Conservation (phyloP, 768 basidiomycete species). For the Naganishia friedmannii region DNA sequence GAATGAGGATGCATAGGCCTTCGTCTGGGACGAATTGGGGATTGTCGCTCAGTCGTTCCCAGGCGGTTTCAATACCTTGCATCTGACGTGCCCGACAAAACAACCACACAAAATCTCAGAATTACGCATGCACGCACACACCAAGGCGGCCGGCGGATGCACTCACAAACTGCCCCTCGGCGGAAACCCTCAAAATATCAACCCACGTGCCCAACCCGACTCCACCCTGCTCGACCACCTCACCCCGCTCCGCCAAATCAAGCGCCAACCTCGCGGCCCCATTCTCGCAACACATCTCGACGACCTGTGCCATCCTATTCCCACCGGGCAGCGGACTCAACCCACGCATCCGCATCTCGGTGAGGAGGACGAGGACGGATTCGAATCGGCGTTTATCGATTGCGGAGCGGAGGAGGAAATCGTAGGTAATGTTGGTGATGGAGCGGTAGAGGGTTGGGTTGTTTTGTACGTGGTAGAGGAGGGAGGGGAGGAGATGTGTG, state of each 20-base stretch:
- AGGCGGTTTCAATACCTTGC: conserved; percentile 65
- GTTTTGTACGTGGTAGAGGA: conserved; percentile 58
- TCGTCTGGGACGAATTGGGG: conserved; percentile 66
- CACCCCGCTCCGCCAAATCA: conserved; percentile 65
- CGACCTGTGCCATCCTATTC: conserved; percentile 58
- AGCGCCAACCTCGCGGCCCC: conserved; percentile 67
- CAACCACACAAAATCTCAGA: too few species aligned
- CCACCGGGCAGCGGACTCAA: conserved; percentile 57
- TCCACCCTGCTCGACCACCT: conserved; percentile 59
- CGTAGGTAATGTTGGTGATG: conserved; percentile 35
- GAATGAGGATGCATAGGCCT: conserved; percentile 66
- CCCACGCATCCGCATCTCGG: conserved; percentile 60
- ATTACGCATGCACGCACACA: too few species aligned
- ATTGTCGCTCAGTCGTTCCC: conserved; percentile 62
- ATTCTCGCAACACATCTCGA: conserved; percentile 59
- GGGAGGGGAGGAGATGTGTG: conserved; percentile 51
- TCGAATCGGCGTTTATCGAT: conserved; percentile 62
- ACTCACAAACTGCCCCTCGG: conserved; percentile 68
- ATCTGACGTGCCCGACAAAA: conserved; percentile 54
- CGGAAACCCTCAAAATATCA: conserved; percentile 64
- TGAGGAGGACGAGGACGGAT: conserved; percentile 62
- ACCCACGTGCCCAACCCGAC: conserved; percentile 64
- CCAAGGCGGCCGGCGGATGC: too few species aligned
- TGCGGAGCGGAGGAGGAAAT: conserved; percentile 60
- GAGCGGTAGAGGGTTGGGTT: conserved; percentile 57